A percentile compares a stretch with the other conserved stretches of the same genome.
phyloP scores from a whole-genome alignment of 495 filamentous ascomycete species.

The Penicillium salamii region DNA sequence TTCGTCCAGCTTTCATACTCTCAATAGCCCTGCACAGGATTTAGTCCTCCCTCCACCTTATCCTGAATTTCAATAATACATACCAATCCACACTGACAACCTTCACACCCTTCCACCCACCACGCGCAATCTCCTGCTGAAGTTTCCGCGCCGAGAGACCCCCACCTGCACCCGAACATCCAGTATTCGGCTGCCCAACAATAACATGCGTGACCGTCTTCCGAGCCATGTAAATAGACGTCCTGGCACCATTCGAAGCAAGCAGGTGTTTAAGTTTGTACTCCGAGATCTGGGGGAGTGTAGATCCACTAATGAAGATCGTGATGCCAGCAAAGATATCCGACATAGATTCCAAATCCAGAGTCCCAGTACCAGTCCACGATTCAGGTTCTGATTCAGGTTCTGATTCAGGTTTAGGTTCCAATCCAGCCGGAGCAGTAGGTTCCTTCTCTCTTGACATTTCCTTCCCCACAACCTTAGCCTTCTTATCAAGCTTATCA shows the following conservation, averaged over 20 bases:
- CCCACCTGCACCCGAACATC: constrained; percentile 60
- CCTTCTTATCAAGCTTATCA: constrained; percentile 7
- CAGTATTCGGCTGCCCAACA: constrained; percentile 57
- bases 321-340: constrained; percentile 62
- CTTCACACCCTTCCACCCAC: constrained; percentile 61
- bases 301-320: constrained; percentile 89
- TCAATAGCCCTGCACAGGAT: constrained; percentile 61
- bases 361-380: neutral
- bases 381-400: neutral
- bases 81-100: constrained; percentile 84
- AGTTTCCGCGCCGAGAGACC: constrained; percentile 78
- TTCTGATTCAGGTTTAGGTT: neutral
- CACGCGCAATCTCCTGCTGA: constrained; percentile 72
- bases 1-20: constrained; percentile 70
- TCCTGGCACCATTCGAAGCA: constrained; percentile 64
- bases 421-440: neutral
- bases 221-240: constrained; percentile 66
- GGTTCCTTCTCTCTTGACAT: neutral
- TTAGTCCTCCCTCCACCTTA: neutral
- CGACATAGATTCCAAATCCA: constrained; percentile 1
- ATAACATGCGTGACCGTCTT: constrained; percentile 84
- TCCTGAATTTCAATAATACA: constrained; percentile 23
- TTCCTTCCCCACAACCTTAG: neutral
- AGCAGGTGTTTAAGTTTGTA: constrained; percentile 81
- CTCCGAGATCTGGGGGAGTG: constrained; percentile 76